A percentile compares a stretch with the other conserved stretches of the same genome.
Evolutionary conservation across 306 rosid genomes (phyloP).

Genomic region (Canavalia ensiformis): DNA sequence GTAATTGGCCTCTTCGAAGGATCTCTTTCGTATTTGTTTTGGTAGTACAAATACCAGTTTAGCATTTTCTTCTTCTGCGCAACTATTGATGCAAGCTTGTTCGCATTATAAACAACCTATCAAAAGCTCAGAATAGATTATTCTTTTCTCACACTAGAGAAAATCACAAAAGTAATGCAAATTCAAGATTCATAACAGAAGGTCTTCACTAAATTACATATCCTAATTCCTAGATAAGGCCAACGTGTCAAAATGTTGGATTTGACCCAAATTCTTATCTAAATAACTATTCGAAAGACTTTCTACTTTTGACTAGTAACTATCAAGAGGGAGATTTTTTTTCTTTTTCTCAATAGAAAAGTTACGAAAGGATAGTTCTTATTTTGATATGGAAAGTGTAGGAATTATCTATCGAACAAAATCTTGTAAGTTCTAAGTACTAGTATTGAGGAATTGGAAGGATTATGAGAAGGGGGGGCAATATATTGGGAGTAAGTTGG

Average conservation of each 20-base stretch:
- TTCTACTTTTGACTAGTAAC: conserved; percentile 21
- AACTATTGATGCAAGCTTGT: conserved; percentile 76
- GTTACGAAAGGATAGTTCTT: conserved; percentile 16
- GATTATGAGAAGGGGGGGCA: neutral
- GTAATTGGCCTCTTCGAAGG: conserved; percentile 67
- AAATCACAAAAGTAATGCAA: conserved; percentile 10
- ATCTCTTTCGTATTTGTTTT: conserved; percentile 78
- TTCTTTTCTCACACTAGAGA: conserved; percentile 18
- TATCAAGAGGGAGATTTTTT: neutral
- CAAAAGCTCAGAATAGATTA: conserved; percentile 34
- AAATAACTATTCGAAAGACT: neutral
- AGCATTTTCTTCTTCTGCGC: conserved; percentile 61
- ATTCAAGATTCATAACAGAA: conserved; percentile 25
- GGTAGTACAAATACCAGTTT: conserved; percentile 81
- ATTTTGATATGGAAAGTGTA: conserved; percentile 11
- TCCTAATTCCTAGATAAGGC: conserved; percentile 20
- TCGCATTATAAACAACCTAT: conserved; percentile 87
- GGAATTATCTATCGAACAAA: conserved; percentile 21
- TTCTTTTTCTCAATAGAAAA: neutral
- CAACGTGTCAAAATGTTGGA: conserved; percentile 19
- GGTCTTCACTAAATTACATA: conserved; percentile 29
- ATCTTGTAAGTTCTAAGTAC: neutral
- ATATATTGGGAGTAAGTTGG: neutral
- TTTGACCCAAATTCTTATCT: conserved; percentile 27
- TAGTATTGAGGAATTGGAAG: neutral